A percentile compares a stretch with the other conserved stretches of the same genome.
These are phyloP conservation scores for Ormosia emarginata DNA, from an alignment of 306 rosid species.

Conservation along the genomic window DNA sequence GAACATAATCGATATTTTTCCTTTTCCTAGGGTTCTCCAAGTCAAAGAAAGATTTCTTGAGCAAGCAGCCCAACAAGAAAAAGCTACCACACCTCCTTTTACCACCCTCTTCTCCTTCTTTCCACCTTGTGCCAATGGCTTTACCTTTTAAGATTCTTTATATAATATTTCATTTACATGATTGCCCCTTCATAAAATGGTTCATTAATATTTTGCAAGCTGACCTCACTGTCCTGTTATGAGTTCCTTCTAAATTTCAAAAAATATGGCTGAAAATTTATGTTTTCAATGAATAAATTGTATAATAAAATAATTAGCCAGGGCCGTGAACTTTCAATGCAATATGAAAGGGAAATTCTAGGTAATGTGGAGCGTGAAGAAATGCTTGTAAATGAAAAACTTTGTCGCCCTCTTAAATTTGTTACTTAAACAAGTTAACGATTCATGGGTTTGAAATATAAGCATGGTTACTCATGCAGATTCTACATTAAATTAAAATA, in stretches of 20 bases:
- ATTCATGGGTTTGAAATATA: background rate
- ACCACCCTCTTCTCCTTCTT: constrained; percentile 31
- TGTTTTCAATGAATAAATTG: background rate
- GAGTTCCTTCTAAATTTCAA: background rate
- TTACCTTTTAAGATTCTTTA: constrained; percentile 62
- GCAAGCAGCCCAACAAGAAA: constrained; percentile 70
- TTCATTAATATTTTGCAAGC: constrained; percentile 2
- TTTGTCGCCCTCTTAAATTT: background rate
- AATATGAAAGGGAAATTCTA: background rate
- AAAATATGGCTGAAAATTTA: background rate
- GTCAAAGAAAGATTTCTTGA: constrained; percentile 89
- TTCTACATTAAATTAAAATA: background rate
- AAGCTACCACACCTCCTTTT: constrained; percentile 49
- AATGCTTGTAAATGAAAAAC: background rate
- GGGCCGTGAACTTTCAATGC: background rate
- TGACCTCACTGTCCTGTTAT: constrained; percentile 20
- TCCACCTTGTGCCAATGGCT: constrained; percentile 33
- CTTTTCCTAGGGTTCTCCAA: constrained; percentile 39
- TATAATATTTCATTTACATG: constrained; percentile 21
- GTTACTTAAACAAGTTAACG: background rate
- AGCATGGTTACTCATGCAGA: background rate
- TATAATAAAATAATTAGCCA: background rate
- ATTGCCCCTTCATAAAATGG: constrained; percentile 6
- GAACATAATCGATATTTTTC: constrained; percentile 34
- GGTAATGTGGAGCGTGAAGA: background rate